Evolutionary conservation across 2,329 filamentous ascomycete genomes (phyloP), one percentile per base, ranked within the genome.

Genomic region (Colletotrichum sansevieriae): DNA sequence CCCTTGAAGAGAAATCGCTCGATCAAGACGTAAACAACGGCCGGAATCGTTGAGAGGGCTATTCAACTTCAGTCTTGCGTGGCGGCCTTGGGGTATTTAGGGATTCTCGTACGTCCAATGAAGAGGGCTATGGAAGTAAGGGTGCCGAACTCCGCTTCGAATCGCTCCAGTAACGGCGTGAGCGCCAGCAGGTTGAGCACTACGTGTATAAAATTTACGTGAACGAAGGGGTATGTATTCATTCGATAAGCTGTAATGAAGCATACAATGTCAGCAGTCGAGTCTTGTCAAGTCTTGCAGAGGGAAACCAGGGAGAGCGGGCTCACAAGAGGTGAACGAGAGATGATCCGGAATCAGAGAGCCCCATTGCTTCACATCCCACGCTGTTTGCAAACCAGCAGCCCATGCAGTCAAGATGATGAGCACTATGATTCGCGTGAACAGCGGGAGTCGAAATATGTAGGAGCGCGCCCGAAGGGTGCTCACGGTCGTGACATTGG

Each of bases 81-180:
- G 20, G 72, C 61, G 25, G 44, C 29, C 54, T 33, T 44, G 43
- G 10, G 10, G 11, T 33, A 25, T 39, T 13, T 11, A 29, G 13
- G 15, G n/a, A 51, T 15, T 4, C n/a, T 87, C 94, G 84, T 85
- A 97, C 94, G 95, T 65, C 96, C 96, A 75, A 96, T 89, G 79
- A 98, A 98, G 60, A 98, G 84, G 41, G 93, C 89, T 71, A 97
- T 78, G n/a, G 94, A 92, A 29, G 93, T 93, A 76, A 98, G 83
- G 8, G 95, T 98, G 60, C 96, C 96, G 79, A 97, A 90, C 78
- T 98, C 95, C 71, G 89, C 88, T 82, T 99, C 96, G 79, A 98
- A 99, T 70, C 95, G 89, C 80, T 98, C 95, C 78, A 99, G 83
- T 59, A 99, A 84, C n/a, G 96, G 96, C 44, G 91, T 90, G 71